Conservation (phyloP, 2,329 filamentous ascomycete species). For the Xylaria polymorpha region DNA sequence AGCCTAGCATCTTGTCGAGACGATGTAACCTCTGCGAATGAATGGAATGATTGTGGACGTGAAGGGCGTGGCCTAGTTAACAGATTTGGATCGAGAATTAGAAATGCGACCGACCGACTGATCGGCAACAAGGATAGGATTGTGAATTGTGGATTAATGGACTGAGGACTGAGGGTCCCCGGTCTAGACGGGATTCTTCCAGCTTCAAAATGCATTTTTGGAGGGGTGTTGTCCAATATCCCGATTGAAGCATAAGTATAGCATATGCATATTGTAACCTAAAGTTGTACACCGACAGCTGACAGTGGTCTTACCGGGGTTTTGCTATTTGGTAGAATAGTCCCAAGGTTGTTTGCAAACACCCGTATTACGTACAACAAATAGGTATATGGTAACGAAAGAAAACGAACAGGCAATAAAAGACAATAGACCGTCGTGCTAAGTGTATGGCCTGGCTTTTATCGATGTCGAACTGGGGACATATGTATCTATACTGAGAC, state of each 20-base stretch:
- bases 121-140: conserved; percentile 22
- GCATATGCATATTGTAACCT: not conserved
- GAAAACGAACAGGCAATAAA: not conserved
- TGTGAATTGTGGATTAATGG: not conserved
- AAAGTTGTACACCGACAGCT: not conserved
- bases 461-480: not conserved
- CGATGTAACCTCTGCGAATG: not conserved
- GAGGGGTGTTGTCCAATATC: not conserved
- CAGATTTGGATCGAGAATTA: conserved; percentile 1
- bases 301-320: not conserved
- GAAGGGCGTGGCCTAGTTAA: not conserved
- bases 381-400: not conserved
- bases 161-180: too few relatives aligned
- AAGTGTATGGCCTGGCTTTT: not conserved
- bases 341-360: too few relatives aligned
- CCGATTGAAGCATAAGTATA: conserved; percentile 8
- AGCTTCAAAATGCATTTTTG: not conserved
- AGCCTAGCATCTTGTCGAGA: conserved; percentile 41
- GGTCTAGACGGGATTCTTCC: too few relatives aligned
- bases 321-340: not conserved
- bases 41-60: not conserved
- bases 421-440: not conserved
- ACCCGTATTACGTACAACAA: not conserved
- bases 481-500: too few relatives aligned
- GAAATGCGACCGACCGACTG: not conserved